Percentiles rank a stretch among this genome's conserved stretches.
phyloP scores from a whole-genome alignment of 352 stramenopile genomes.

The Globisporangium orthogonon region DNA sequence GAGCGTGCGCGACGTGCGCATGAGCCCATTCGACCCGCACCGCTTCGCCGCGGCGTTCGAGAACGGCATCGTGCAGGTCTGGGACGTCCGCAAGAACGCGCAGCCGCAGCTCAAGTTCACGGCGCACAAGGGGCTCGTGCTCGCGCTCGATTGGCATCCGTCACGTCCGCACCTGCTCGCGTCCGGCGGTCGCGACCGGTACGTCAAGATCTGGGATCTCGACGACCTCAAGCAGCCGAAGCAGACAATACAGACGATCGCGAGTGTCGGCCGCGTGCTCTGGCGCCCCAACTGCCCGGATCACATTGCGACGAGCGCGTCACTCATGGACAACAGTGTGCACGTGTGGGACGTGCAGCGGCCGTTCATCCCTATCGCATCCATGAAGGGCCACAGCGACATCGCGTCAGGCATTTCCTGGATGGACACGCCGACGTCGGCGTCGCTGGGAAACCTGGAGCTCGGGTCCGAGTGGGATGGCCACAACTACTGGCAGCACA shows the following conservation, averaged over 20 bases:
- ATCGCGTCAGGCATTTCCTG: slow-evolving; percentile 81
- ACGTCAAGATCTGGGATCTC: slow-evolving; percentile 85
- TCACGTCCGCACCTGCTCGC: slow-evolving; percentile 56
- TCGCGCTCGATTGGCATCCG: slow-evolving; percentile 83
- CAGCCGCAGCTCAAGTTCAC: slow-evolving; percentile 84
- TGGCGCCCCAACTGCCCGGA: slow-evolving; percentile 74
- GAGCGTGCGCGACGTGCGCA: slow-evolving; percentile 77
- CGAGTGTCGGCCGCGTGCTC: slow-evolving; percentile 71
- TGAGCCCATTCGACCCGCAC: slow-evolving; percentile 67
- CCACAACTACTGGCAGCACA: slow-evolving; percentile 82
- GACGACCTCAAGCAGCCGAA: slow-evolving; percentile 60
- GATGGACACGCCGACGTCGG: slow-evolving; percentile 67
- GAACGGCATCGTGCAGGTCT: slow-evolving; percentile 84
- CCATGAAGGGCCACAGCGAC: slow-evolving; percentile 80
- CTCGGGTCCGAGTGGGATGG: slow-evolving; percentile 48
- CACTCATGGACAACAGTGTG: slow-evolving; percentile 84
- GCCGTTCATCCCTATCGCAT: slow-evolving; percentile 79
- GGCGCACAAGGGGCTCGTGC: slow-evolving; percentile 78
- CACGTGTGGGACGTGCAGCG: slow-evolving; percentile 83
- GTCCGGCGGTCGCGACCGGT: slow-evolving; percentile 78
- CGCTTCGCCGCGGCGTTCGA: slow-evolving; percentile 82
- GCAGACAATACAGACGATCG: slow-evolving; percentile 85
- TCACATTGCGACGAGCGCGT: slow-evolving; percentile 82
- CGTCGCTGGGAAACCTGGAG: slow-evolving; percentile 20
- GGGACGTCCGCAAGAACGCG: slow-evolving; percentile 79